Evolutionary conservation across 2,329 filamentous ascomycete genomes (phyloP), one percentile per base, ranked within the genome.

Genomic region (Trichophyton schoenleinii): DNA sequence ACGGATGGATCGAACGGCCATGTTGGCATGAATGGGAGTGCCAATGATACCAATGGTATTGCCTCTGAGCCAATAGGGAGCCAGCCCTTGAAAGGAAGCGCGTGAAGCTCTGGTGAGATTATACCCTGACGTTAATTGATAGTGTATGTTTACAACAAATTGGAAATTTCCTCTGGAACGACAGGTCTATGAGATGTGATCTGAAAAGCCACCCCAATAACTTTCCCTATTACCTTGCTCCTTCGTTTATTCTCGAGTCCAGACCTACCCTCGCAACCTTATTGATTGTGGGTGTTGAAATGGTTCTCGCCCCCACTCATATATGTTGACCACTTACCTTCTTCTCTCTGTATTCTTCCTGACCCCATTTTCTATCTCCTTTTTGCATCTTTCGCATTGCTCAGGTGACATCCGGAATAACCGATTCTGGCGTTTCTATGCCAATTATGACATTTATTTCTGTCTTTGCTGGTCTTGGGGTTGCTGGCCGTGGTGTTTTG

Each of bases 371-470:
- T 38, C 25, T 25, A 15, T 36, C 34, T 57, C 53, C 55, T 44
- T 44, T 58, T 42, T 38, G 34, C 36, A 44, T 58, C 36, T n/a
- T 42, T 41, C 20, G 55, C 55, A 58, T 42, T 58, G 41, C 36
- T 36, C n/a, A 41, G 34, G 55, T 41, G 55, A 41, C 38, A 31
- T 42, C 34, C 55, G 28, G 22, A 58, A 44, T 41, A 22, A 13
- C 55, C 18, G 55, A 42, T 42, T 41, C 55, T 58, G 55, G 55
- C 55, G 55, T 58, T 58, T 58, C 22, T 36, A 55, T 36, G 52
- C 52, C 52, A 55, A 55, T 55, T 55, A 55, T 36, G 52, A 55
- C 11, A 55, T 55, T 55, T 55, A 28, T 55, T 55, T 55, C n/a
- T 55, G 31, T 22, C n/a, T 34, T 55, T 55, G 15, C 52, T n/a